A percentile compares a stretch with the other conserved stretches of the same genome.
These are phyloP conservation scores for Prunus kanzakura DNA, from an alignment of 306 rosid species.

Conservation along the genomic window DNA sequence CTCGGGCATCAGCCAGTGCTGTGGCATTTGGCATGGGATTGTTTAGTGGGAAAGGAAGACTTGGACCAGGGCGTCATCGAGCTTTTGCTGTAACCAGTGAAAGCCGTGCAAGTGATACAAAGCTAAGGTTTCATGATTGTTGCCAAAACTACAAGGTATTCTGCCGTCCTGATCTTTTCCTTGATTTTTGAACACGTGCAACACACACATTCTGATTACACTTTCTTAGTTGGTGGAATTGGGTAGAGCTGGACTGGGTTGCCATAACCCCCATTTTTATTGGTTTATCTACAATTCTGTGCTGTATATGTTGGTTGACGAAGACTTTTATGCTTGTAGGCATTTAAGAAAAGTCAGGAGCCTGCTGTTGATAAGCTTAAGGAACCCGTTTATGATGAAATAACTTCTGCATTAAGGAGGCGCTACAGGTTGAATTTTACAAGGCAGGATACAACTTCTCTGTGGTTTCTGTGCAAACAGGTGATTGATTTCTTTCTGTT, in stretches of 20 bases:
- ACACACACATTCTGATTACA: neutral
- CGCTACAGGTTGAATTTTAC: conserved; percentile 74
- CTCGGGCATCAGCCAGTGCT: conserved; percentile 97
- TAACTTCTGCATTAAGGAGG: conserved; percentile 48
- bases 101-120: conserved; percentile 79
- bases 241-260: neutral
- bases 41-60: conserved; percentile 72
- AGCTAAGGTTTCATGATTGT: conserved; percentile 73
- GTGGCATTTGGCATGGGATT: conserved; percentile 97
- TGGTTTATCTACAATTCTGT: neutral
- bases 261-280: neutral
- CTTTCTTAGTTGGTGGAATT: neutral
- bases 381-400: conserved; percentile 68
- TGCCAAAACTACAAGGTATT: conserved; percentile 83
- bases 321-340: conserved; percentile 40
- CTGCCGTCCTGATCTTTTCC: conserved; percentile 9
- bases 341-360: conserved; percentile 62
- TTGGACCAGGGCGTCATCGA: conserved; percentile 69
- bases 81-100: conserved; percentile 87
- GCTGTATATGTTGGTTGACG: neutral
- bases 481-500: conserved; percentile 35
- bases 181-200: neutral
- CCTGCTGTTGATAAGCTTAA: conserved; percentile 74
- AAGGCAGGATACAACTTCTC: conserved; percentile 64
- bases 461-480: conserved; percentile 98